Conservation (phyloP, 1,284 basidiomycete species). For the Naganishia albida region DNA sequence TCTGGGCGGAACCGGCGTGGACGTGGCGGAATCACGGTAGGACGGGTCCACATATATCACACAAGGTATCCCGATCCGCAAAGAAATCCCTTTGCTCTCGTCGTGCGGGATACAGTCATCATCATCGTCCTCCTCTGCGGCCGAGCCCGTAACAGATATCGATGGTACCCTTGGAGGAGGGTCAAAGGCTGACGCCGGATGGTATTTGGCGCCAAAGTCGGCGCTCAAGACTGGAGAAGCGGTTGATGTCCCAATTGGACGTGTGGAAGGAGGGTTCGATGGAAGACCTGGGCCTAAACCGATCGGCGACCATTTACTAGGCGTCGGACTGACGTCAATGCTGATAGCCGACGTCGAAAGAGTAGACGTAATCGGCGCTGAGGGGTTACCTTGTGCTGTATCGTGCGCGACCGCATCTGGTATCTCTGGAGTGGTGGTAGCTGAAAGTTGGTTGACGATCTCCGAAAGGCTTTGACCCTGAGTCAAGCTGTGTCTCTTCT, state of each 20-base stretch:
- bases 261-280: not conserved
- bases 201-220: slow-evolving; percentile 29
- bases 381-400: no score
- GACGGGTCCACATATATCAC: slow-evolving; percentile 66
- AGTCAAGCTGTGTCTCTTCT: slow-evolving; percentile 15
- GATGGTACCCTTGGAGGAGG: slow-evolving; percentile 40
- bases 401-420: not conserved
- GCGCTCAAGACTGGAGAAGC: not conserved
- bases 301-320: no score
- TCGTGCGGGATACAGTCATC: slow-evolving; percentile 26
- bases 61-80: slow-evolving; percentile 87
- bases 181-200: slow-evolving; percentile 50
- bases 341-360: not conserved
- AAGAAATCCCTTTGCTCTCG: slow-evolving; percentile 62
- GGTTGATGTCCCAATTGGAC: no score
- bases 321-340: not conserved
- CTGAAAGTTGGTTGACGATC: not conserved
- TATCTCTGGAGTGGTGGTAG: not conserved
- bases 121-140: slow-evolving; percentile 1
- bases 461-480: not conserved
- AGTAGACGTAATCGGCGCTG: not conserved
- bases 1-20: not conserved
- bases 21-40: not conserved
- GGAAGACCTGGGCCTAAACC: not conserved
- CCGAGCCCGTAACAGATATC: not conserved